Conservation (phyloP, 2,329 filamentous ascomycete genomes). For the Hypoxylon sp. region DNA sequence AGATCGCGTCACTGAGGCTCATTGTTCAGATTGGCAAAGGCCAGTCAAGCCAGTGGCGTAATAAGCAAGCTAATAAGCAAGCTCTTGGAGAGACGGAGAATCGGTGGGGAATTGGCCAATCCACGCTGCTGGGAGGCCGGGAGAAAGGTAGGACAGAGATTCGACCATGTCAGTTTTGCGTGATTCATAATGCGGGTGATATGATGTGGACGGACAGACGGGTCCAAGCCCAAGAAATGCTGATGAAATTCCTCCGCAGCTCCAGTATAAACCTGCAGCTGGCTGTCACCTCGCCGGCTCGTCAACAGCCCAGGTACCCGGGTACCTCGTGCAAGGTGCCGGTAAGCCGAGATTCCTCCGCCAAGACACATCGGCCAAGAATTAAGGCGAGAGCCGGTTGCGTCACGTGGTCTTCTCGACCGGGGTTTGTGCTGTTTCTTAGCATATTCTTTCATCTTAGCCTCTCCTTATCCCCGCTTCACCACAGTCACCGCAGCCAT, state of each 20-base stretch:
- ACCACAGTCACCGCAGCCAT: neutral
- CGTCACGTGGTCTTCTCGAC: constrained; percentile 29
- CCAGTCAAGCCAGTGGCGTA: neutral
- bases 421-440: no score
- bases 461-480: neutral
- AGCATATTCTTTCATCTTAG: neutral
- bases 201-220: neutral
- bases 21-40: neutral
- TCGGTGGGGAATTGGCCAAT: neutral
- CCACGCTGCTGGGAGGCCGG: constrained; percentile 7
- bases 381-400: constrained; percentile 3
- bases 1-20: constrained; percentile 15
- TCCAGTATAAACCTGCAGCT: neutral
- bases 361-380: constrained; percentile 27
- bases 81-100: constrained; percentile 6
- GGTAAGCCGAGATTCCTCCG: constrained; percentile 28
- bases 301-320: no score
- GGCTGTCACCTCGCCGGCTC: no score
- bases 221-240: neutral
- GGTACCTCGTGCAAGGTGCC: no score
- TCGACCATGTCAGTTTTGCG: constrained; percentile 8
- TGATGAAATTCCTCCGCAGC: constrained; percentile 1
- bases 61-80: constrained; percentile 11
- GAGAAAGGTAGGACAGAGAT: no score
- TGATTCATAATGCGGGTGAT: neutral